Evolutionary conservation across 2,329 filamentous ascomycete species (phyloP).

Genomic region (Arthrobotrys musiformis): DNA sequence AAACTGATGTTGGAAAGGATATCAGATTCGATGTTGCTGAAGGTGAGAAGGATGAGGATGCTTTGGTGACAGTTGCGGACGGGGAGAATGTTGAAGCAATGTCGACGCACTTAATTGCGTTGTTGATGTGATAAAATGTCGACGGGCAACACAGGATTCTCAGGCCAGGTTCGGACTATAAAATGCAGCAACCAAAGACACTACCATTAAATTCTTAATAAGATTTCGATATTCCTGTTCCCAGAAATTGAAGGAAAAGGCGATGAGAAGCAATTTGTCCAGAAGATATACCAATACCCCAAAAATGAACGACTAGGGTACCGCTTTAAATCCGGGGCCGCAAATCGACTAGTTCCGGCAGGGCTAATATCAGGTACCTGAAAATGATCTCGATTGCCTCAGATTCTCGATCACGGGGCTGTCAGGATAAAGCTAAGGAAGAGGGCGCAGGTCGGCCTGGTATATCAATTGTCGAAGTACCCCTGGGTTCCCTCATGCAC

Average conservation of each 20-base stretch:
- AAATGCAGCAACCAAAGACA: slow-evolving; percentile 14
- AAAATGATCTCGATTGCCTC: slow-evolving; percentile 33
- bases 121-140: slow-evolving; percentile 50
- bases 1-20: slow-evolving; percentile 10
- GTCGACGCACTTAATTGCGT: slow-evolving; percentile 25
- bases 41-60: background rate
- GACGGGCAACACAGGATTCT: slow-evolving; percentile 40
- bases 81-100: slow-evolving; percentile 3
- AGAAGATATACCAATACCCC: slow-evolving; percentile 21
- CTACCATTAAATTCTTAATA: slow-evolving; percentile 34
- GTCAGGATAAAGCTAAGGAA: slow-evolving; percentile 40
- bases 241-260: slow-evolving; percentile 9
- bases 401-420: slow-evolving; percentile 45
- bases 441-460: background rate
- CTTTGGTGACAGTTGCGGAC: slow-evolving; percentile 7
- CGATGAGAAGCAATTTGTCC: slow-evolving; percentile 4
- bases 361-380: slow-evolving; percentile 17
- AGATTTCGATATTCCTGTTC: slow-evolving; percentile 20
- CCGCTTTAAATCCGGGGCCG: slow-evolving; percentile 41
- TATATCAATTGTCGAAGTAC: slow-evolving; percentile 39
- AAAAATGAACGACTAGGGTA: slow-evolving; percentile 40
- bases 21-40: slow-evolving; percentile 6
- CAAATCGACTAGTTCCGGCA: slow-evolving; percentile 28
- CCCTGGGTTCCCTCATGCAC: slow-evolving; percentile 44
- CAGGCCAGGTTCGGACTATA: slow-evolving; percentile 20